phyloP scores from a whole-genome alignment of 2,329 filamentous ascomycete genomes.

The Pestalotiopsis sp. region DNA sequence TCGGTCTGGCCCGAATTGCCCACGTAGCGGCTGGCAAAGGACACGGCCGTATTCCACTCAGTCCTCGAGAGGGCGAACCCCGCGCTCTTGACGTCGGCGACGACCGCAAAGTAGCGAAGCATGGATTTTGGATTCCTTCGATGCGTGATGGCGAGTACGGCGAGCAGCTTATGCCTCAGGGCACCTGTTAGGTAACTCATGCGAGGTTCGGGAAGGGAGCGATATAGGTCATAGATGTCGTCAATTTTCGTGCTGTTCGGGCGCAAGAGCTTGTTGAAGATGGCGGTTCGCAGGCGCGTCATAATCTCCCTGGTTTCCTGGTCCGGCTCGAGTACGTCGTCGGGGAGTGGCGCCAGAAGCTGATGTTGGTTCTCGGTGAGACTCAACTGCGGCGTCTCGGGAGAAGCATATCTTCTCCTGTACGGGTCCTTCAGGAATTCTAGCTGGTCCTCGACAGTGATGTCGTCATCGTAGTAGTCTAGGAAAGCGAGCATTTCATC shows the following conservation, averaged over 20 bases:
- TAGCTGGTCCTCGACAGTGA: constrained; percentile 53
- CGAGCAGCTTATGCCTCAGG: constrained; percentile 64
- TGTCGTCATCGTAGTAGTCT: constrained; percentile 43
- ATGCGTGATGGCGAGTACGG: constrained; percentile 64
- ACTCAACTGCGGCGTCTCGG: constrained; percentile 47
- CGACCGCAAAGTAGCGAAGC: constrained; percentile 78
- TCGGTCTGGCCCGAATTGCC: constrained; percentile 57
- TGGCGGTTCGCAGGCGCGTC: constrained; percentile 38
- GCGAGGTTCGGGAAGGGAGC: constrained; percentile 50
- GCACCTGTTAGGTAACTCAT: constrained; percentile 49
- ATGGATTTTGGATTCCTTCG: constrained; percentile 61
- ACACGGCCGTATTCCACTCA: constrained; percentile 85
- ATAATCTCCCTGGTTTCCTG: constrained; percentile 37
- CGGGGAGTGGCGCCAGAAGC: constrained; percentile 42
- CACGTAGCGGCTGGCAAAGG: constrained; percentile 74
- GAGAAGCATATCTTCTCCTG: constrained; percentile 51
- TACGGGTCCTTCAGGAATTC: constrained; percentile 54
- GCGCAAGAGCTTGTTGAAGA: constrained; percentile 42
- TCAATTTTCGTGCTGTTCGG: constrained; percentile 41
- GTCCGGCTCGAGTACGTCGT: constrained; percentile 37
- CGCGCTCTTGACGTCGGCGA: constrained; percentile 80
- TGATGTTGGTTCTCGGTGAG: constrained; percentile 54
- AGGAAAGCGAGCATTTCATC: constrained; percentile 55
- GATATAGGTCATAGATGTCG: constrained; percentile 49
- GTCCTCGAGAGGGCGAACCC: constrained; percentile 64